These are phyloP conservation scores for Chenopodium formosanum DNA, from an alignment of 148 eudicot species.

Conservation along the genomic window DNA sequence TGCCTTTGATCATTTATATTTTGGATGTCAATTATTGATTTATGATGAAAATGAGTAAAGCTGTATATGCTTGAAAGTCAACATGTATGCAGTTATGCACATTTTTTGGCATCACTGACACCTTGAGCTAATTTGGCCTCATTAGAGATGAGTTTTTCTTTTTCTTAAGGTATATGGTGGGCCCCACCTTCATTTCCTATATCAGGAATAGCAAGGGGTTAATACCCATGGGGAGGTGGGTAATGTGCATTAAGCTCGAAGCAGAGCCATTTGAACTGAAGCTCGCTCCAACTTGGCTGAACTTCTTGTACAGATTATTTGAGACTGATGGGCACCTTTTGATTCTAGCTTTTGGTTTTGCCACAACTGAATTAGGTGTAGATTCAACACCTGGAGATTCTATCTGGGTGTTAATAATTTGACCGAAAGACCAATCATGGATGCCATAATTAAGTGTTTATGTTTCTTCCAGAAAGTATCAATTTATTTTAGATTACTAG, in stretches of 20 bases:
- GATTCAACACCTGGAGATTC: not conserved
- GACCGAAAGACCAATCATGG: not conserved
- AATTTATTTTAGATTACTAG: not conserved
- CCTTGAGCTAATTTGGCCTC: not conserved
- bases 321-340: not conserved
- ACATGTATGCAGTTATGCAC: not conserved
- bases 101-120: not conserved
- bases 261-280: too few relatives aligned
- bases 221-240: too few relatives aligned
- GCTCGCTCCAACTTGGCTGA: too few relatives aligned
- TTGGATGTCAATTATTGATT: not conserved
- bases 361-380: not conserved
- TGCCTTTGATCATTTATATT: not conserved
- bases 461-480: not conserved
- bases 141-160: not conserved
- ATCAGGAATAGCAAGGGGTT: too few relatives aligned
- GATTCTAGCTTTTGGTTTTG: not conserved
- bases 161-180: too few relatives aligned
- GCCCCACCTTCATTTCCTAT: too few relatives aligned
- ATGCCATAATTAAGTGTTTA: not conserved
- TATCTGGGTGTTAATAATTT: not conserved
- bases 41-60: not conserved
- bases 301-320: too few relatives aligned
- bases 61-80: not conserved
- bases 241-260: too few relatives aligned